Base-by-base conservation (phyloP, 164 flowering plant species). In the Warburgia ugandensis region DNA sequence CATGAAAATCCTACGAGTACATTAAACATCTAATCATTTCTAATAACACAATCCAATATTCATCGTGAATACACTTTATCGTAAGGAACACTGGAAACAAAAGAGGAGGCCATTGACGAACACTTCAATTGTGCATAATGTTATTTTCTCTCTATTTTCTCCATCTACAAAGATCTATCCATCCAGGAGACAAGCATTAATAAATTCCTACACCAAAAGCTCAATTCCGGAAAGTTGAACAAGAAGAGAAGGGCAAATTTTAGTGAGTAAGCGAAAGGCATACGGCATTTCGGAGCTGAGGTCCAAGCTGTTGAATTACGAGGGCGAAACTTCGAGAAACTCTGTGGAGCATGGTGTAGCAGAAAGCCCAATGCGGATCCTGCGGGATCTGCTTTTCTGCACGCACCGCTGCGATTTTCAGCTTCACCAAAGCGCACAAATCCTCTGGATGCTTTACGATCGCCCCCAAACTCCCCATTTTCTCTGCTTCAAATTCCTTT, bases 341-440 rank as follows among this genome's bases (percentile, higher is more conserved):
- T 65, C 80, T 85, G 31, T 71, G 88, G 41, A 92, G 95, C 94
- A 92, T 80, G 11, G 86, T 21, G 63, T 81, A 92, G 58, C 95
- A 85, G 57, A 88, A 92, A 5, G 50, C 83, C 96, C 95, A 88
- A 62, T 88, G 95, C 5, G 86, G 83, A 59, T 83, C 69, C 20
- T 60, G 52, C 2, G 95, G 95, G 65, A 88, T 85, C 84, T 86
- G 88, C 69, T 81, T 83, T 75, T 71, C 96, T 1, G 85, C 89
- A 6, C 72, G 55, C 47, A 53, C 69, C 4, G 67, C 71, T 22
- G 95, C 95, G 51, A 80, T 52, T 61, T 83, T 88, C 56, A 85
- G 71, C 75, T 92, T 92, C 73, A 88, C 7, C 31, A 88, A 59
- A 33, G 96, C 86, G 58, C 65, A 77, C 1, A 85, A 8, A 43